phyloP scores from a whole-genome alignment of 1,284 basidiomycete genomes.

The Ceratobasidium sp. region DNA sequence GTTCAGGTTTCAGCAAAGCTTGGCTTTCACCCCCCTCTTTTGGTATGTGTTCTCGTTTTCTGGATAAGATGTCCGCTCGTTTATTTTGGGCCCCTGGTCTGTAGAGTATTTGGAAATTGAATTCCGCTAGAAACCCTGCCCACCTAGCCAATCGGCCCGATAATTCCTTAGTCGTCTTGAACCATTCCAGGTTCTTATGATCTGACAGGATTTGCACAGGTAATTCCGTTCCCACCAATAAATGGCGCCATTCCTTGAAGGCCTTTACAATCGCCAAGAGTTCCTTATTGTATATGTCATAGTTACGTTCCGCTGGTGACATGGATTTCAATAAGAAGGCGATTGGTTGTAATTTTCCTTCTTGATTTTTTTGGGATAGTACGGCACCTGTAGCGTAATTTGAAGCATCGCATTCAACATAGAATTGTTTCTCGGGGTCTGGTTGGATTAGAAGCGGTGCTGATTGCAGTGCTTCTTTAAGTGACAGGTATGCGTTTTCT shows the following conservation, averaged over 20 bases:
- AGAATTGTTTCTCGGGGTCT: neutral
- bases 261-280: neutral
- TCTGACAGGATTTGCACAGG: neutral
- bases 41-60: neutral
- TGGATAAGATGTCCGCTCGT: neutral
- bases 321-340: neutral
- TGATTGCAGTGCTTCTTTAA: neutral
- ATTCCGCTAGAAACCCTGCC: neutral
- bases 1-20: neutral
- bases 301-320: neutral
- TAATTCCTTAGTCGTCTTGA: conserved; percentile 40
- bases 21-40: neutral
- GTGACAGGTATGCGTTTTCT: neutral
- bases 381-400: conserved; percentile 22
- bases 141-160: conserved; percentile 1
- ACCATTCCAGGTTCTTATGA: too few relatives aligned
- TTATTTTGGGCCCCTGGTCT: neutral
- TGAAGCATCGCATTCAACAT: conserved; percentile 25
- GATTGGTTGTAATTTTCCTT: conserved; percentile 25
- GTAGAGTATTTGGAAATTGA: too few relatives aligned
- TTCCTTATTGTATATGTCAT: conserved; percentile 14
- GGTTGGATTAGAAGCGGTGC: neutral
- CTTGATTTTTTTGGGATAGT: conserved; percentile 4
- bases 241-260: neutral
- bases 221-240: neutral